These are phyloP conservation scores for Eutrema japonicum DNA, from an alignment of 345 rosid species.

Conservation along the genomic window DNA sequence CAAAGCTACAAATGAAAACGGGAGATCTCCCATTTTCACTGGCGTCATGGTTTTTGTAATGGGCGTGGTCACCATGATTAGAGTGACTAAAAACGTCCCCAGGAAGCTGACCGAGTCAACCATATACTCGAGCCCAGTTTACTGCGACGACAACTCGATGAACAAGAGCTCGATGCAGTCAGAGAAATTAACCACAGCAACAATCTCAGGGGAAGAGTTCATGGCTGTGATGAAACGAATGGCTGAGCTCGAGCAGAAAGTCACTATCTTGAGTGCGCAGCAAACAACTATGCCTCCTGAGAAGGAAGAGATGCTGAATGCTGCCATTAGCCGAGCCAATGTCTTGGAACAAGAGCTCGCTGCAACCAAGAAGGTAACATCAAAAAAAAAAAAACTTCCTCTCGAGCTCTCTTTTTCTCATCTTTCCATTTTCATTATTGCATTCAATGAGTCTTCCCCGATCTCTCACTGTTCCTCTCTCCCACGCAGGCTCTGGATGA, in stretches of 20 bases:
- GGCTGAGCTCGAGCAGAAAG: slow-evolving; percentile 72
- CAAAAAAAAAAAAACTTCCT: neutral
- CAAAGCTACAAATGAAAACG: slow-evolving; percentile 49
- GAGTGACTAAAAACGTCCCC: slow-evolving; percentile 70
- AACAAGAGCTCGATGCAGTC: slow-evolving; percentile 39
- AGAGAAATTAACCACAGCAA: slow-evolving; percentile 33
- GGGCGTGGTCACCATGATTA: slow-evolving; percentile 72
- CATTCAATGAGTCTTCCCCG: neutral
- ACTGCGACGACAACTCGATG: slow-evolving; percentile 44
- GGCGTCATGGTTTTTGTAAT: slow-evolving; percentile 76
- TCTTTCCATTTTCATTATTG: neutral
- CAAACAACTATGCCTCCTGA: slow-evolving; percentile 63
- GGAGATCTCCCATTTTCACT: slow-evolving; percentile 57
- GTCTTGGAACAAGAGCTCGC: slow-evolving; percentile 69
- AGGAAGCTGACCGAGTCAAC: slow-evolving; percentile 56
- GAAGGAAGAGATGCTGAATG: slow-evolving; percentile 71
- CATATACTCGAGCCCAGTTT: slow-evolving; percentile 53
- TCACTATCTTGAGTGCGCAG: slow-evolving; percentile 51
- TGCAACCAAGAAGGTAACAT: slow-evolving; percentile 69
- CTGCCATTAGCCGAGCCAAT: slow-evolving; percentile 58
- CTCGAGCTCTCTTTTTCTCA: neutral
- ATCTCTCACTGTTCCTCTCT: neutral
- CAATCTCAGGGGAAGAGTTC: slow-evolving; percentile 54
- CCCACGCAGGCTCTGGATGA: slow-evolving; percentile 68
- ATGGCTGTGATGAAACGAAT: slow-evolving; percentile 59